Base-by-base conservation (phyloP, 2,329 filamentous ascomycete species). In the Ceratocystis cubensis region DNA sequence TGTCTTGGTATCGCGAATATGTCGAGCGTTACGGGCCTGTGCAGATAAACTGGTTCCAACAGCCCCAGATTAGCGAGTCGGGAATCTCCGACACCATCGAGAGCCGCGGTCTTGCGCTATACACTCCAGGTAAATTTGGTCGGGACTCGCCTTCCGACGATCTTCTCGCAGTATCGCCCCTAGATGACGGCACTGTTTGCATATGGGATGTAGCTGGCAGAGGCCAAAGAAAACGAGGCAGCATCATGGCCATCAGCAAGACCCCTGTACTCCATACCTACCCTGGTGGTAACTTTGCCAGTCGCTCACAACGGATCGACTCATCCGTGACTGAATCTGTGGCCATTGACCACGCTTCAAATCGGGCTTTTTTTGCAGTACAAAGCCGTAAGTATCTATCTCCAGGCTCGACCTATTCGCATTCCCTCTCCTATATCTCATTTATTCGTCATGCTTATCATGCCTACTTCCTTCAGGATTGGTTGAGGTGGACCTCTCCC, bases 1-100 rank as follows among this genome's bases (percentile, higher is more conserved):
- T 92, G 22, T 85, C 88, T 62, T 96, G 91, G 88, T 96, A 96
- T 74, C 83, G 88, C 66, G 92, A 96, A 75, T 96, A 91, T 72
- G 87, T 95, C 69, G 89, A 92, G 65, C 82, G 92, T 44, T 82
- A 92, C 75, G 91, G 85, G 0, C 85, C 87, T 0, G 80, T 91
- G n/a, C 81, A 81, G 15, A 78, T 91, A 65, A 87, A 82, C 71
- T 96, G 92, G 92, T 79, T 95, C 53, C 82, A 91, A 72, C 80
- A 83, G 65, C 85, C 87, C 7, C 75, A 75, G 8, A 72, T 78
- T 48, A 73, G 72, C 65, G 75, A 79, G 44, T 75, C 76, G 20
- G 73, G 75, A 17, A 71, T 75, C 64, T 78, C 75, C 61, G 78
- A 82, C 66, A 73, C 78, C 33, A 76, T 84, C 45, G 90, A 95